Evolutionary conservation across 768 basidiomycete species (phyloP), one percentile per base, ranked within the genome.

Genomic region (Boletellus ananiceps): DNA sequence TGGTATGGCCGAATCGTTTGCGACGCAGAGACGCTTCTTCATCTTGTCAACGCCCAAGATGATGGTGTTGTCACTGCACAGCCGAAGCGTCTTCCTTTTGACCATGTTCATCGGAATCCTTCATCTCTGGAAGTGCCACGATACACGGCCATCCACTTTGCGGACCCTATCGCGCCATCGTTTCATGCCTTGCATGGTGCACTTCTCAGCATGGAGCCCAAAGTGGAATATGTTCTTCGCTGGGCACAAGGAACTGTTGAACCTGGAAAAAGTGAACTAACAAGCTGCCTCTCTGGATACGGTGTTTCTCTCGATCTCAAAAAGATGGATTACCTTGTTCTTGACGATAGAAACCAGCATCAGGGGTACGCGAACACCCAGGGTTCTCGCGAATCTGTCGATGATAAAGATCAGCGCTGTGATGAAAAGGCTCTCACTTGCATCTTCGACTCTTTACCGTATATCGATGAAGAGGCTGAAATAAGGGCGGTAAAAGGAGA

Each of bases 261-360:
- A n/a, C 80, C 82, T 48, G 70, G 79, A 4, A 53, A 61, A 0
- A 59, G 57, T 16, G 43, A 57, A 0, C 59, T 58, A 1, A 56
- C 65, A 5, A 78, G 69, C 50, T 75, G 78, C 59, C 71, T 99
- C 8, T 83, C 87, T 3, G 95, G 95, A 5, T 99, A 92, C 58
- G 96, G 96, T 3, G 94, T 94, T 7, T 77, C 87, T 18, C 72
- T 99, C 46, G 92, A 95, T 57, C 69, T 99, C 58, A 99, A 99
- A 75, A 96, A 94, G 72, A 96, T 82, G 77, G 96, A 99, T 59
- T 99, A 98, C 63, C 78, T 97, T 12, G 93, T 86, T 4, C 71
- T 97, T 8, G 96, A 99, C 62, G 96, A 99, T 65, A 74, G 96
- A 39, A 61, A 67, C 64, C 54, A 59, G 55, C 65, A 49, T 49